Evolutionary conservation across 2,329 filamentous ascomycete genomes (phyloP), one percentile per base, ranked within the genome.

Genomic region (Diaporthe batatas): DNA sequence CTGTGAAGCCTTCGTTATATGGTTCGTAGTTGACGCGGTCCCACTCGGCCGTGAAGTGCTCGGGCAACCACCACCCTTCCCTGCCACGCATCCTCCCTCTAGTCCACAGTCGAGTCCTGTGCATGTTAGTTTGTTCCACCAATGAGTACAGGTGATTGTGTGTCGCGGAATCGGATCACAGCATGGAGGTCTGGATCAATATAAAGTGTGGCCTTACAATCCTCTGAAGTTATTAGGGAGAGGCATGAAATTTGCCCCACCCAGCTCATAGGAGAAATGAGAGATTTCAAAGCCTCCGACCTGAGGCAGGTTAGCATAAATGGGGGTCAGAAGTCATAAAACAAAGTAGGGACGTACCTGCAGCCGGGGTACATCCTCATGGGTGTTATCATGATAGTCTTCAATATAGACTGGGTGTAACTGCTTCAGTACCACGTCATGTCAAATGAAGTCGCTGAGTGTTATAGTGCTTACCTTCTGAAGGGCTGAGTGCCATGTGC

Each of bases 11-110:
- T 59, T 72, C 71, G 2, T 57, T 64, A 25, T 47, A 72, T 21
- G 71, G 71, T 16, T 72, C 65, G 42, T 70, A 72, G 65, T 72
- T 64, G 25, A 70, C 65, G 1, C 49, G 14, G 39, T 72, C 71
- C 71, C 71, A 72, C 42, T 72, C 71, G 6, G 21, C 36, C 2
- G 65, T 39, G 25, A 55, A 57, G 34, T 72, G 71, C 49, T 72
- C 71, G 21, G 67, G 47, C 21, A 57, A 12, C 6, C 10, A 29
- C 44, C 54, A 69, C 18, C 53, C 53, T 6, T 47, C 12, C 14
- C 29, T 55, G 7, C 65, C 65, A 1, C 0, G 2, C 4, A 1
- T 1, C 21, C 65, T 68, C 2, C 10, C 36, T 39, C 2, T 44
- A 5, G 11, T 16, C 65, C 65, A 68, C 6, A 68, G 23, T 29